Conservation (phyloP, 352 stramenopile genomes). For the Phytophthora brassicae region DNA sequence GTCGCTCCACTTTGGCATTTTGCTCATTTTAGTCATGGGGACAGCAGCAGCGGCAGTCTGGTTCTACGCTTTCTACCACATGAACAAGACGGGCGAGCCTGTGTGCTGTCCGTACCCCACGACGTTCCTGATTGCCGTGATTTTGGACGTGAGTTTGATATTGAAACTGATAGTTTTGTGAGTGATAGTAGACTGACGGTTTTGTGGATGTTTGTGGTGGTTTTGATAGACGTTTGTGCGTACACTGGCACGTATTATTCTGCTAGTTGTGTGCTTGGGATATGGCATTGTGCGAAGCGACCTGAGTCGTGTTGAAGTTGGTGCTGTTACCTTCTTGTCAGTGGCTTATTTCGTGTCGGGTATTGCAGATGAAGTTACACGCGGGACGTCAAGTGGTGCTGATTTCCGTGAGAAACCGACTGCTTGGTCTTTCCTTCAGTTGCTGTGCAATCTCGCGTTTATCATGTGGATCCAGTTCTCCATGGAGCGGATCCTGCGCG, state of each 20-base stretch:
- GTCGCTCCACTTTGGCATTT: slow-evolving; percentile 81
- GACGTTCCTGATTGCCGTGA: slow-evolving; percentile 79
- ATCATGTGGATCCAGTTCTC: slow-evolving; percentile 92
- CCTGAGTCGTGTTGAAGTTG: slow-evolving; percentile 53
- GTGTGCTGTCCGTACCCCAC: slow-evolving; percentile 90
- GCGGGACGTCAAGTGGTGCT: slow-evolving; percentile 73
- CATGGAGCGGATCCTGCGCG: slow-evolving; percentile 82
- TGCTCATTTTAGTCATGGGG: slow-evolving; percentile 79
- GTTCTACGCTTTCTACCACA: slow-evolving; percentile 85
- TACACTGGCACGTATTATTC: slow-evolving; percentile 81
- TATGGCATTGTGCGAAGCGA: slow-evolving; percentile 86
- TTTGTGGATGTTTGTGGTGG: slow-evolving; percentile 10
- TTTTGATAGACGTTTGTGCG: slow-evolving; percentile 62
- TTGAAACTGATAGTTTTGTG: background rate
- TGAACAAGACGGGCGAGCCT: slow-evolving; percentile 88
- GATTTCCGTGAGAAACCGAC: slow-evolving; percentile 80
- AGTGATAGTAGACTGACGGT: slow-evolving; percentile 1
- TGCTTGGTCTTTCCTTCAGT: slow-evolving; percentile 84
- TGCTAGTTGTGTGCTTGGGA: slow-evolving; percentile 89
- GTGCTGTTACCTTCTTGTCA: slow-evolving; percentile 63
- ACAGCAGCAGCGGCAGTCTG: slow-evolving; percentile 61
- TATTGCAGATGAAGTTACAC: slow-evolving; percentile 75
- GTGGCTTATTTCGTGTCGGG: slow-evolving; percentile 77
- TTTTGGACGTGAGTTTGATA: slow-evolving; percentile 66
- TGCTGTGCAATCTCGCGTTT: slow-evolving; percentile 87